Evolutionary conservation across 768 basidiomycete genomes (phyloP), one percentile per base, ranked within the genome.

Genomic region (Multifurca ochricompacta): DNA sequence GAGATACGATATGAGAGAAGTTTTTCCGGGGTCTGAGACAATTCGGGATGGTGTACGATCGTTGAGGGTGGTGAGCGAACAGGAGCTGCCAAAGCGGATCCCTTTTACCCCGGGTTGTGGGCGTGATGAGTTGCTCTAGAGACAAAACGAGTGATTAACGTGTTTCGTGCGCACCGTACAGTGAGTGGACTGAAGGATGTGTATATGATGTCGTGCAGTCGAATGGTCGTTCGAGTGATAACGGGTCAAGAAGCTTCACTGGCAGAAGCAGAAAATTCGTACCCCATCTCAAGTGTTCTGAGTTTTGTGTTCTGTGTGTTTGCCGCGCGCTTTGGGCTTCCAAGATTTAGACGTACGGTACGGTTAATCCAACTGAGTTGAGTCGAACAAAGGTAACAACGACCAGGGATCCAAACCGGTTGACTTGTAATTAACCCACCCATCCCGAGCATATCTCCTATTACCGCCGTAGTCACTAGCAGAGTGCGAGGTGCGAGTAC

Each of bases 21-120:
- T 57, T 57, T 56, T 52, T 57, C 51, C 19, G 46, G 56, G 56
- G 56, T 41, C 34, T 34, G 44, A 47, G 32, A 25, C 44, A 35
- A 51, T 46, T 52, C 25, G 50, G 39, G 45, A 52, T 31, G 42
- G 27, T 41, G 45, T 25, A 41, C 44, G 28, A 46, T 37, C 25
- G 44, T n/a, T 34, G 50, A 47, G 50, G 32, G 13, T 35, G 32
- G 21, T 39, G 30, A 30, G 23, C 9, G n/a, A 37, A 40, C 30
- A 39, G 19, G 36, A n/a, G 19, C 27, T 27, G 11, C 7, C 10
- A 27, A 32, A 6, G 39, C 13, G n/a, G 30, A n/a, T 48, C 32
- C 39, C 42, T 7, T 39, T n/a, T 52, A 27, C 44, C 44, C 31
- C 39, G 32, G 35, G 45, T 36, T 37, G 44, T n/a, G 49, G 49